A percentile compares a stretch with the other conserved stretches of the same genome.
phyloP scores from a whole-genome alignment of 2,329 filamentous ascomycete genomes.

The Xylaria sp. region DNA sequence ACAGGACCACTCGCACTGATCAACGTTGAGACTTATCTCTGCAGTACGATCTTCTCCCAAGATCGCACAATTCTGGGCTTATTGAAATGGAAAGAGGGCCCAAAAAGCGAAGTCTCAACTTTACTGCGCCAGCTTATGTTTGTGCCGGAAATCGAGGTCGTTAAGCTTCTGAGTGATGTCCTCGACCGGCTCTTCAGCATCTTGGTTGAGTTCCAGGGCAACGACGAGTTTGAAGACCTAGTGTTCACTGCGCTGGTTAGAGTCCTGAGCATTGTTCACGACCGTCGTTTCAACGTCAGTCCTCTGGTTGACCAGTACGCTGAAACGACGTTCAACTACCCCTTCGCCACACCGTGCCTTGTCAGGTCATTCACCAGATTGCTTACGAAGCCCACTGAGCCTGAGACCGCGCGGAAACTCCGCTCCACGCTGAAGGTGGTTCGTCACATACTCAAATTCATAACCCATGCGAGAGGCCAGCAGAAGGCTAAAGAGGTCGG shows the following conservation, averaged over 20 bases:
- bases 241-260: conserved; percentile 87
- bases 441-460: conserved; percentile 87
- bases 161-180: conserved; percentile 85
- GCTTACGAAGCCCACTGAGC: conserved; percentile 74
- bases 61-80: conserved; percentile 80
- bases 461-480: conserved; percentile 79
- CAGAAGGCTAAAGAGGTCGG: conserved; percentile 84
- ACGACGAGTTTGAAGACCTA: conserved; percentile 86
- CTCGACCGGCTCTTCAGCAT: conserved; percentile 89
- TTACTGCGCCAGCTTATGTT: conserved; percentile 81
- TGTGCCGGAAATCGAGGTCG: conserved; percentile 94
- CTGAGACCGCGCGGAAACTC: conserved; percentile 75
- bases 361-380: conserved; percentile 82
- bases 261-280: conserved; percentile 88
- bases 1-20: conserved; percentile 77
- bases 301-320: conserved; percentile 90
- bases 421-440: conserved; percentile 93
- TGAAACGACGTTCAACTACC: conserved; percentile 83
- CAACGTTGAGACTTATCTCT: conserved; percentile 76
- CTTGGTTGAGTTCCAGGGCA: conserved; percentile 82
- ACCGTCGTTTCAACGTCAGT: conserved; percentile 85
- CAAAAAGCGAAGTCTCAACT: conserved; percentile 64
- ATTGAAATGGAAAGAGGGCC: conserved; percentile 76
- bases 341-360: conserved; percentile 82
- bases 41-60: conserved; percentile 92